Evolutionary conservation across 768 basidiomycete genomes (phyloP), one percentile per base, ranked within the genome.

Genomic region (Tephrocybe sp.): DNA sequence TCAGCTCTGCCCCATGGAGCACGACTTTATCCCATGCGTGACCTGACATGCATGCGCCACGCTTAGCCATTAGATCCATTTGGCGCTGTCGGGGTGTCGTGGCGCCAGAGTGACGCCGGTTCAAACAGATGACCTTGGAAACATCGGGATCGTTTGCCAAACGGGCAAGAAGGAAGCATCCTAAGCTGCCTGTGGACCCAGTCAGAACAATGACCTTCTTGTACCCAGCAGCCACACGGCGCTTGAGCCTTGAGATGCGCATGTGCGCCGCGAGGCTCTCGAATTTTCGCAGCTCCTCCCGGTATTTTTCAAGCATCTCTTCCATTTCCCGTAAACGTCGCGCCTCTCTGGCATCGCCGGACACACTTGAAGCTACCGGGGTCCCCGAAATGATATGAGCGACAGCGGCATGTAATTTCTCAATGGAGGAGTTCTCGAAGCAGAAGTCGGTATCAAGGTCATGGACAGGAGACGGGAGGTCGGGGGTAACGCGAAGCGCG

Each of bases 171-270:
- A 69, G 60, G 53, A 65, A 62, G 40, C 64, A 66, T 2, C 71
- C 71, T 5, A 72, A 53, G 34, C 67, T 69, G 27, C 69, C 71
- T 8, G 71, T 70, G 2, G 71, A 70, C 39, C 71, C 71, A 1
- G 70, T 72, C 40, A 72, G 47, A 3, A 72, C 51, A 11, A 69
- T 62, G 12, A 66, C 62, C 18, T 58, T 56, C 19, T 57, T 55
- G 5, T 55, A 48, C 23, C 46, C 53, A 1, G 46, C 37, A 1
- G 42, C 37, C 3, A 40, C 18, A 3, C 45, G 41, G n/a, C 51
- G 53, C 33, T 47, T 54, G n/a, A 27, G 12, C 21, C 55, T 47
- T 8, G 51, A 44, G 19, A 54, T 42, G 18, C 56, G 52, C 37
- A 56, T 39, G 5, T 55, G 49, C 11, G 52, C 45, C 19, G 50